Base-by-base conservation (phyloP, 768 basidiomycete species). In the Tylopilus sp. region DNA sequence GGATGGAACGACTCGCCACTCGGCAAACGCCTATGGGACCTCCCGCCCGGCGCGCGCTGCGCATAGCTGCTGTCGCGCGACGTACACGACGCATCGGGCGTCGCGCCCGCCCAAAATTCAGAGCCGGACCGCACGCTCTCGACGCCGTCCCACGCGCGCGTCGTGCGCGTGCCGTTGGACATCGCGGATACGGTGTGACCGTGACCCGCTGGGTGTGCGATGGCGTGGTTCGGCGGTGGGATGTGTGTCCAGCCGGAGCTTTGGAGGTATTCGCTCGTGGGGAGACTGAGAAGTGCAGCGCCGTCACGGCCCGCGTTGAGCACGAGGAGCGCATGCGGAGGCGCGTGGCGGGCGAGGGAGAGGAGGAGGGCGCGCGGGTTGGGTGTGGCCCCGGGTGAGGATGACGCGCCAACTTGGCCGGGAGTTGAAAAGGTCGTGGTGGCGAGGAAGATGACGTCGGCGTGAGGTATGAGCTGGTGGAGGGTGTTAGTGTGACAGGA, bases 221-320 rank as follows among this genome's bases (percentile, higher is more conserved):
- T 4, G n/a, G 50, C 45, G 31, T 28, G 50, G 53, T 44, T 28
- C 1, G 14, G 19, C n/a, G 42, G 42, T 7, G 44, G 63, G 52
- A 67, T 48, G 30, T 68, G 61, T 2, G 71, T 81, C 89, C 90
- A 92, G 2, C 86, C 84, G 0, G 88, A 89, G 58, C 84, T 85
- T 58, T 93, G 91, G 65, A 91, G 89, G 68, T 92, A 93, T 60
- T 93, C 91, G 58, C 80, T 80, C 0, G 90, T 92, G 0, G 90
- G 91, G 8, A 92, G 69, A 16, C 87, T 89, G 49, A 92, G 78
- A 5, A 89, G 84, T 0, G 90, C 91, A 1, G 86, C 87, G 12
- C 90, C 90, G 44, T 89, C 86, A 22, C 77, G 74, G 7, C 89
- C 89, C 80, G 90, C 92, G 61, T 92, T 76, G 3, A 85, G 88